Percentiles rank a stretch among this genome's conserved stretches.
These are phyloP conservation scores for Annulohypoxylon moriforme DNA, from an alignment of 495 filamentous ascomycete genomes.

Conservation along the genomic window DNA sequence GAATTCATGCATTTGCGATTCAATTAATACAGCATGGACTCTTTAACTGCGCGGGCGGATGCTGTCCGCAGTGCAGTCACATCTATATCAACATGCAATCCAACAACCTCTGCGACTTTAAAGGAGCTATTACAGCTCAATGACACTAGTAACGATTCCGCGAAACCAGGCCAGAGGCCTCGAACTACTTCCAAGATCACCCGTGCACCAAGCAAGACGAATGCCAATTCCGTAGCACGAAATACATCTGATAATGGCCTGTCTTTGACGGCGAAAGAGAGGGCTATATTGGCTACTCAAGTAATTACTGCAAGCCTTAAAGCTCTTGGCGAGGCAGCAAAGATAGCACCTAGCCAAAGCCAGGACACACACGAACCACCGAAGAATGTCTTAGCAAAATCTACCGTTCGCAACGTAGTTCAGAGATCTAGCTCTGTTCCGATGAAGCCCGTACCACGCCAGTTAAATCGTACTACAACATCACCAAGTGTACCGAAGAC, in stretches of 20 bases:
- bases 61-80: conserved; percentile 63
- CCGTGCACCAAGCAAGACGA: conserved; percentile 35
- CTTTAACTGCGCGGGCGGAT: conserved; percentile 55
- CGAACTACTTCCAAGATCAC: conserved; percentile 53
- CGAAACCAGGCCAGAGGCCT: conserved; percentile 50
- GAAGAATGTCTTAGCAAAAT: conserved; percentile 51
- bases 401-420: conserved; percentile 50
- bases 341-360: conserved; percentile 50
- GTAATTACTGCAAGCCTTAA: conserved; percentile 83
- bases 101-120: conserved; percentile 59
- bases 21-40: conserved; percentile 56
- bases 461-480: conserved; percentile 64
- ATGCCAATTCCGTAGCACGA: conserved; percentile 33
- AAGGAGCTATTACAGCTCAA: conserved; percentile 60
- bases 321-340: conserved; percentile 77
- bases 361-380: conserved; percentile 40
- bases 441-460: conserved; percentile 62
- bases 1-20: conserved; percentile 23
- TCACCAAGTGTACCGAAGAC: conserved; percentile 51
- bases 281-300: conserved; percentile 79
- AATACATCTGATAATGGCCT: conserved; percentile 44
- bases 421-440: conserved; percentile 61
- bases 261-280: conserved; percentile 68
- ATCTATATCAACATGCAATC: conserved; percentile 65
- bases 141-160: conserved; percentile 43